A percentile compares a stretch with the other conserved stretches of the same genome.
Evolutionary conservation across 2,329 filamentous ascomycete genomes (phyloP).

Genomic region (Hypoxylon sp.): DNA sequence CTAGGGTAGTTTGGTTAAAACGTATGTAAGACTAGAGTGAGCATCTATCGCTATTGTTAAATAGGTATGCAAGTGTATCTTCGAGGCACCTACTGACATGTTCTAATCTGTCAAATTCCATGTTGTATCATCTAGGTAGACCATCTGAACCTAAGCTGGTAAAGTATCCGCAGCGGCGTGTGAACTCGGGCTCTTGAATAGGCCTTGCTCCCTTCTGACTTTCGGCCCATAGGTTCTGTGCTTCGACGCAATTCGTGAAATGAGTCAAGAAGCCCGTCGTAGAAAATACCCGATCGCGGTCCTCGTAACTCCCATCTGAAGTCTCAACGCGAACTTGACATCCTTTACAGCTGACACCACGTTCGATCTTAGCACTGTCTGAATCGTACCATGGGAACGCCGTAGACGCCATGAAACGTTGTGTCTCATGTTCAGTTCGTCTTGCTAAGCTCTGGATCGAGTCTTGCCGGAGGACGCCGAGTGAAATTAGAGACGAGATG

Average conservation of each 20-base stretch:
- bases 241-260: no score
- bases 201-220: not conserved
- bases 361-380: no score
- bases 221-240: conserved; percentile 20
- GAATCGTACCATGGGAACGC: no score
- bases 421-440: no score
- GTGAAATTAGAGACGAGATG: conserved; percentile 28
- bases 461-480: conserved; percentile 45
- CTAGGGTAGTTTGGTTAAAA: not conserved
- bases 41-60: not conserved
- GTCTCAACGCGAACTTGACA: no score
- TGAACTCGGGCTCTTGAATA: not conserved
- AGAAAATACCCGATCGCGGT: no score
- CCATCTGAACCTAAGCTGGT: not conserved
- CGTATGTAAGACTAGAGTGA: not conserved
- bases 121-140: not conserved
- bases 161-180: not conserved
- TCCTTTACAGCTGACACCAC: no score
- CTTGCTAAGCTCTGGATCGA: no score
- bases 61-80: not conserved
- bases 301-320: no score
- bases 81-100: not conserved
- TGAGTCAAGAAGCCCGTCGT: no score
- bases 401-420: no score
- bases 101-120: not conserved